These are phyloP conservation scores for Hanseniaspora clermontiae DNA, from an alignment of 805 yeast species.

Conservation along the genomic window DNA sequence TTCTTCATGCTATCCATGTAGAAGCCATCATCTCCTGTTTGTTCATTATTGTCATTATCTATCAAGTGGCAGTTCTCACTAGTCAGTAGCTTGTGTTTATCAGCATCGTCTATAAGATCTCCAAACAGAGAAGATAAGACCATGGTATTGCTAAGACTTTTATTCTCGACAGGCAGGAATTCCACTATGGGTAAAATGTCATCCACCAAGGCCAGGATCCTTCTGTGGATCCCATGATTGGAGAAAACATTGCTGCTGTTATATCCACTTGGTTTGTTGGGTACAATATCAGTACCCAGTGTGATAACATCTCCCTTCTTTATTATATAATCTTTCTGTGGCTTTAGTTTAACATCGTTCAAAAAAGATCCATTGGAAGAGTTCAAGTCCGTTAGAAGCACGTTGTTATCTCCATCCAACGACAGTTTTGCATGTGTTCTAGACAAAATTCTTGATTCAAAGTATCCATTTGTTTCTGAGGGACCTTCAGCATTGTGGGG, in stretches of 20 bases:
- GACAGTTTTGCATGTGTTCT: slow-evolving; percentile 88
- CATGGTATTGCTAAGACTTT: slow-evolving; percentile 14
- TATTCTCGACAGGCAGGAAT: slow-evolving; percentile 14
- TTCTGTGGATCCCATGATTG: slow-evolving; percentile 57
- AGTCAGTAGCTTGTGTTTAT: slow-evolving; percentile 42
- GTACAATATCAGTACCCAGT: slow-evolving; percentile 73
- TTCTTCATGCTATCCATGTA: not conserved
- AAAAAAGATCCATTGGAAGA: slow-evolving; percentile 92
- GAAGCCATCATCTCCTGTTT: slow-evolving; percentile 14
- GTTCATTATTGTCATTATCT: slow-evolving; percentile 12
- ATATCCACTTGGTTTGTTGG: slow-evolving; percentile 24
- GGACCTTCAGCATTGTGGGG: slow-evolving; percentile 8
- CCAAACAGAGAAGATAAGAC: slow-evolving; percentile 41
- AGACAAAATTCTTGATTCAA: slow-evolving; percentile 84
- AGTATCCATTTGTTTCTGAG: slow-evolving; percentile 54
- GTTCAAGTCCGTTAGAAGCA: slow-evolving; percentile 73
- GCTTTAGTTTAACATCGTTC: slow-evolving; percentile 55
- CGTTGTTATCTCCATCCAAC: slow-evolving; percentile 46
- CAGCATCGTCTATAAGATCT: slow-evolving; percentile 35
- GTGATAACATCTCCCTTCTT: slow-evolving; percentile 79
- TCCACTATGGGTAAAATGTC: slow-evolving; percentile 36
- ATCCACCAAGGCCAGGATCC: slow-evolving; percentile 73
- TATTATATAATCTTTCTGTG: slow-evolving; percentile 42
- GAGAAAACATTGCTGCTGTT: slow-evolving; percentile 20
- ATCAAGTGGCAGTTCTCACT: slow-evolving; percentile 34